Evolutionary conservation across 179 eudicot genomes (phyloP).

Genomic region (Beta corolliflora): DNA sequence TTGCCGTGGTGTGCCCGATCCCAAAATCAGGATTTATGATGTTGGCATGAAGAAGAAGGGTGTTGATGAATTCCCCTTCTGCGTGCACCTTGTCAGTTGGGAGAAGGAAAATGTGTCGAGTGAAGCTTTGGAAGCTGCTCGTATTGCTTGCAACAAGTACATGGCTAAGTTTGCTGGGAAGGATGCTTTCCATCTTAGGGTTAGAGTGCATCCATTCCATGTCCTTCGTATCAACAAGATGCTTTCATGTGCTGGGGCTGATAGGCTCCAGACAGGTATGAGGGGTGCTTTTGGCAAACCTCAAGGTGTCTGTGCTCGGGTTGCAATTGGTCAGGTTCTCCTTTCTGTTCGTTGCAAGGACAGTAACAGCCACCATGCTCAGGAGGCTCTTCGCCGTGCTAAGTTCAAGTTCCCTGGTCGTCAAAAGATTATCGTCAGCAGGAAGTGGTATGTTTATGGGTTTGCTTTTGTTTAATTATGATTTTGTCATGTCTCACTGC

Average conservation of each 20-base stretch:
- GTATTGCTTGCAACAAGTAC: slow-evolving; percentile 77
- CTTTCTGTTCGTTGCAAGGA: slow-evolving; percentile 67
- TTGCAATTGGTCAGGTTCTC: slow-evolving; percentile 63
- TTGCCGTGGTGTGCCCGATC: slow-evolving; percentile 74
- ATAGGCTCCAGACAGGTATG: slow-evolving; percentile 72
- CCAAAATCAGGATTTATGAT: slow-evolving; percentile 66
- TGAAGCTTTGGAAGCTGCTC: slow-evolving; percentile 69
- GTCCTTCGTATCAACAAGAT: slow-evolving; percentile 64
- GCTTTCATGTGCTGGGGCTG: slow-evolving; percentile 74
- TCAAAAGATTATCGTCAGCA: slow-evolving; percentile 62
- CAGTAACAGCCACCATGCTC: slow-evolving; percentile 51
- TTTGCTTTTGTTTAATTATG: neutral
- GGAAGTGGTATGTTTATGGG: slow-evolving; percentile 49
- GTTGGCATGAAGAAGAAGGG: slow-evolving; percentile 71
- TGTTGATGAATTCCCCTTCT: slow-evolving; percentile 66
- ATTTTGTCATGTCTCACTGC: neutral
- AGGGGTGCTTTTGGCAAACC: slow-evolving; percentile 73
- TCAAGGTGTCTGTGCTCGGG: slow-evolving; percentile 57
- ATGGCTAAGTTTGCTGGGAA: slow-evolving; percentile 76
- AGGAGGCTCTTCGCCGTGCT: slow-evolving; percentile 69
- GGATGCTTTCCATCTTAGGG: slow-evolving; percentile 74
- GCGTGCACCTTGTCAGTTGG: slow-evolving; percentile 75
- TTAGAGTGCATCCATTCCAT: slow-evolving; percentile 76
- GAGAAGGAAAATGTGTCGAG: slow-evolving; percentile 73
- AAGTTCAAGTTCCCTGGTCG: slow-evolving; percentile 71